Percentiles rank a stretch among this genome's conserved stretches.
phyloP scores from a whole-genome alignment of 495 filamentous ascomycete species.

The Trypethelium eluteriae region DNA sequence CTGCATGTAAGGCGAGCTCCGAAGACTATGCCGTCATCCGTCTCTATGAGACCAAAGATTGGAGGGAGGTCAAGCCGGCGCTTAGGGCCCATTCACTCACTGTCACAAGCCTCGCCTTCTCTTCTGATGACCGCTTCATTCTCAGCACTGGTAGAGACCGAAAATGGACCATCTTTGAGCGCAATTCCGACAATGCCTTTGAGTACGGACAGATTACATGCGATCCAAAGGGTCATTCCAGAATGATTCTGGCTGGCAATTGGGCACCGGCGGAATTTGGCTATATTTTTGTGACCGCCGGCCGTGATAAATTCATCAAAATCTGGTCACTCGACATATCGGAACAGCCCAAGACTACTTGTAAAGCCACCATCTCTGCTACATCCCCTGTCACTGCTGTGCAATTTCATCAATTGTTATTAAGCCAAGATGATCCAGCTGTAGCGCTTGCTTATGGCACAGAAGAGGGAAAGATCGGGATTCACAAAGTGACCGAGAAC shows the following conservation, averaged over 20 bases:
- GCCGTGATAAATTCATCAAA: conserved; percentile 78
- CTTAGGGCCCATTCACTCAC: conserved; percentile 76
- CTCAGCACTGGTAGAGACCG: conserved; percentile 87
- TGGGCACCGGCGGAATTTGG: conserved; percentile 50
- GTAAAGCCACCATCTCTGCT: conserved; percentile 47
- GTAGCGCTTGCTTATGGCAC: conserved; percentile 61
- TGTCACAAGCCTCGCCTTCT: conserved; percentile 72
- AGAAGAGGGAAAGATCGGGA: conserved; percentile 47
- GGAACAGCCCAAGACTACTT: conserved; percentile 37
- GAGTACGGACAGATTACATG: conserved; percentile 50
- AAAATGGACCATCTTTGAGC: conserved; percentile 75
- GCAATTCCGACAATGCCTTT: conserved; percentile 32
- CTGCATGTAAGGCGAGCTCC: conserved; percentile 87
- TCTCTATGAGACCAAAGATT: conserved; percentile 73
- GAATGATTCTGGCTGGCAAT: conserved; percentile 80
- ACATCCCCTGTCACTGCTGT: conserved; percentile 66
- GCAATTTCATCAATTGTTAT: conserved; percentile 47
- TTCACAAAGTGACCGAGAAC: conserved; percentile 38
- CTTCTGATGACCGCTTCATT: conserved; percentile 60
- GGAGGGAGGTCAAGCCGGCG: conserved; percentile 81
- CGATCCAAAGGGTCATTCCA: conserved; percentile 75
- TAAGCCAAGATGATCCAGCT: conserved; percentile 28
- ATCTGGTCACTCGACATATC: conserved; percentile 51
- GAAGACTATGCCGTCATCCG: conserved; percentile 91
- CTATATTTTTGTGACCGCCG: conserved; percentile 73